Base-by-base conservation (phyloP, 768 basidiomycete species). In the Calocera viscosa region DNA sequence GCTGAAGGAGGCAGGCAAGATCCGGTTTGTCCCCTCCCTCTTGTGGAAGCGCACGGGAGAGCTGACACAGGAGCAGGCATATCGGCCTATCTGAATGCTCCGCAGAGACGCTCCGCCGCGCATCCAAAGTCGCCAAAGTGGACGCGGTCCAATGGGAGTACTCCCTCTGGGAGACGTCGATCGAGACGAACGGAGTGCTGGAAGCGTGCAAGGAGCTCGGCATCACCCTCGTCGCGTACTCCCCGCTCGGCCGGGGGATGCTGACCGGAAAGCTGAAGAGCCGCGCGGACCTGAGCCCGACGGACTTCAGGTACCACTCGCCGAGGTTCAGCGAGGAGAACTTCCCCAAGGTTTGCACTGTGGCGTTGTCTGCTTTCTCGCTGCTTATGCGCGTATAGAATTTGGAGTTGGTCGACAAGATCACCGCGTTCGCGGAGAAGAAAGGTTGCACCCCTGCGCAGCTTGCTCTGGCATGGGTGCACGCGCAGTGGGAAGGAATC, bases 381-480 rank as follows among this genome's bases (percentile, higher is more conserved):
- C 53, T 28, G 14, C 53, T 60, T 22, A 28, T 60, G 53, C 26
- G 11, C 53, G 26, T 26, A 34, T 68, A 68, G 34, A 67, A 71
- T 66, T 60, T 70, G 19, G 63, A 67, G 64, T 67, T 71, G 24
- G 67, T 71, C 33, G 39, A 69, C 8, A 41, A 66, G 10, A 38
- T 73, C 60, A 66, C 65, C 12, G 22, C 30, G 5, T 34, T 80
- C 24, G 77, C 78, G 1, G 40, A 72, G 49, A 72, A 71, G 69
- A 78, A 78, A 72, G 75, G 75, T 2, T 69, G 79, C 32, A 74
- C 74, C 28, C 69, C 76, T 0, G 73, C 75, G 14, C 78, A 81
- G 69, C 71, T 81, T 40, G 75, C 76, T 7, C 67, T 81, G 49
- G 79, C 78, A 11, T 81, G 77, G 75, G 70, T 78, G 16, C 49